These are phyloP conservation scores for Alternaria triticimaculans DNA, from an alignment of 2,329 filamentous ascomycete species.

Conservation along the genomic window DNA sequence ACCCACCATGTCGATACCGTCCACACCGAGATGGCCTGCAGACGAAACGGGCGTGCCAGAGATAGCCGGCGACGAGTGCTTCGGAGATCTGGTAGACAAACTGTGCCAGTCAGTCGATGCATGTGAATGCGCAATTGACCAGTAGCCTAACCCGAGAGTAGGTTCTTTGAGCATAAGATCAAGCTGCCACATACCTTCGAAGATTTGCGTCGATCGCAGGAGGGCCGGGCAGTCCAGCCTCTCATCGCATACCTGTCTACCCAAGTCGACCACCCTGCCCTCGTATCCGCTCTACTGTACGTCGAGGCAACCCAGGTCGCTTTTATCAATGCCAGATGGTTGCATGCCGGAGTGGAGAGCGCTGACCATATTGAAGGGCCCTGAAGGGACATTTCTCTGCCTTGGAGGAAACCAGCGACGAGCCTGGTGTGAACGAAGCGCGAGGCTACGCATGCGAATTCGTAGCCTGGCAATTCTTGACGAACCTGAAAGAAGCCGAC, in stretches of 20 bases:
- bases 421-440: conserved; percentile 70
- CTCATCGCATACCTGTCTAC: conserved; percentile 70
- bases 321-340: not conserved
- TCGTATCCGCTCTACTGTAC: conserved; percentile 76
- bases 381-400: conserved; percentile 76
- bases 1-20: conserved; percentile 35
- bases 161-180: conserved; percentile 62
- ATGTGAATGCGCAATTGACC: not conserved
- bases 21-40: conserved; percentile 37
- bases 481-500: conserved; percentile 73
- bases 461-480: conserved; percentile 79
- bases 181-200: conserved; percentile 74
- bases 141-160: conserved; percentile 29
- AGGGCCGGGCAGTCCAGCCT: conserved; percentile 63
- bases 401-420: conserved; percentile 62
- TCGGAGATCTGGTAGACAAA: conserved; percentile 71
- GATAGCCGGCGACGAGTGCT: conserved; percentile 65
- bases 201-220: conserved; percentile 71
- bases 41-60: conserved; percentile 58
- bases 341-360: not conserved
- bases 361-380: conserved; percentile 58
- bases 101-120: conserved; percentile 56
- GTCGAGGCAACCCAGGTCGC: conserved; percentile 40
- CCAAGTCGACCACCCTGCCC: conserved; percentile 70
- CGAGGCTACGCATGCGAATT: conserved; percentile 79